Evolutionary conservation across 2,329 filamentous ascomycete genomes (phyloP).

Genomic region (Aspergillus sp.): DNA sequence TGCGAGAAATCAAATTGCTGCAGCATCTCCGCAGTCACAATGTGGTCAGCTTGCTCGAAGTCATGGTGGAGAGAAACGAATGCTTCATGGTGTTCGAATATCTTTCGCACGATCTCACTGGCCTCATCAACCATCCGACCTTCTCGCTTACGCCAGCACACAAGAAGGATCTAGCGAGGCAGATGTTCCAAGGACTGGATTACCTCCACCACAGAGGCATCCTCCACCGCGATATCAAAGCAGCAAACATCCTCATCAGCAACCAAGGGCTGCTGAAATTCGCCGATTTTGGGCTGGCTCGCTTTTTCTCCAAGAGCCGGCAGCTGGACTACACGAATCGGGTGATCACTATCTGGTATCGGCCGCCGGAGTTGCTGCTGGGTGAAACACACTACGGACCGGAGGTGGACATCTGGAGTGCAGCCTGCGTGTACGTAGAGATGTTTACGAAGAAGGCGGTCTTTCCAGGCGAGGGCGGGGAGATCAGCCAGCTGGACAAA

Average conservation of each 20-base stretch:
- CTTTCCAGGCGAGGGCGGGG: constrained; percentile 90
- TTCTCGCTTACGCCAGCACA: constrained; percentile 77
- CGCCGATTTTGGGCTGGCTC: constrained; percentile 89
- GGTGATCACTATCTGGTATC: constrained; percentile 98
- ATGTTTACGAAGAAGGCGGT: constrained; percentile 91
- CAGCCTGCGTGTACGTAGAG: constrained; percentile 90
- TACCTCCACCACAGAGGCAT: constrained; percentile 92
- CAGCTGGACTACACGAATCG: constrained; percentile 96
- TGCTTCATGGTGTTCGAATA: constrained; percentile 99
- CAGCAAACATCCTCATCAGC: constrained; percentile 91
- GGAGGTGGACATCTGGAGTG: constrained; percentile 92
- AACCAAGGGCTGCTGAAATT: constrained; percentile 81
- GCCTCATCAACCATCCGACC: constrained; percentile 84
- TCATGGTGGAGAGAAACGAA: constrained; percentile 98
- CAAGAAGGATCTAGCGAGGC: constrained; percentile 85
- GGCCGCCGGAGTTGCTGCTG: constrained; percentile 78
- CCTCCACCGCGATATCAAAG: constrained; percentile 94
- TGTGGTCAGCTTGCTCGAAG: constrained; percentile 79
- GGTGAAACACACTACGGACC: constrained; percentile 86
- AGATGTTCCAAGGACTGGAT: constrained; percentile 87
- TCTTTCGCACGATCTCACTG: constrained; percentile 88
- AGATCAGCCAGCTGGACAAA: constrained; percentile 91
- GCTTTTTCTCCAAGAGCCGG: constrained; percentile 88
- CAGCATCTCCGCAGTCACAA: constrained; percentile 89
- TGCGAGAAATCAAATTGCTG: constrained; percentile 92